phyloP scores from a whole-genome alignment of 108 stramenopile species.

The Skeletonema tropicum region DNA sequence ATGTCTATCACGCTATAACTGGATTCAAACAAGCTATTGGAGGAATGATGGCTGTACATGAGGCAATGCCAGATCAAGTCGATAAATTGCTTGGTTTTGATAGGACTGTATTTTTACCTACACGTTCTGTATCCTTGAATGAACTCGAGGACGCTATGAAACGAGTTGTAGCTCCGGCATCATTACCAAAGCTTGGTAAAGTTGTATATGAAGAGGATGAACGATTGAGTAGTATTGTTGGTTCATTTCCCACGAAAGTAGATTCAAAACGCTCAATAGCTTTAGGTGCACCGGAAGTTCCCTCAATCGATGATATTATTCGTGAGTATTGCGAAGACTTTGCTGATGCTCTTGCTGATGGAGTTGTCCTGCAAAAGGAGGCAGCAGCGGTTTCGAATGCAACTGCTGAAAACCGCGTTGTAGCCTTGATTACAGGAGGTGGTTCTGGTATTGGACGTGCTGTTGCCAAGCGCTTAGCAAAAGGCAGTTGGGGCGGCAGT shows the following conservation, averaged over 20 bases:
- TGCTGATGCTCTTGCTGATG: conserved; percentile 40
- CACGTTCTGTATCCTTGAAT: conserved; percentile 41
- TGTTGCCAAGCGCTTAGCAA: conserved; percentile 54
- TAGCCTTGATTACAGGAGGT: conserved; percentile 76
- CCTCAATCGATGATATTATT: conserved; percentile 46
- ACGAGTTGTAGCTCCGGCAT: conserved; percentile 29
- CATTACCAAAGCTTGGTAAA: conserved; percentile 27
- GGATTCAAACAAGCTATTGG: conserved; percentile 47
- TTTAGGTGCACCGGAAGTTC: conserved; percentile 47
- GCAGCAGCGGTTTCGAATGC: neutral
- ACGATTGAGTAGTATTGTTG: conserved; percentile 40
- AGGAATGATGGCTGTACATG: conserved; percentile 55
- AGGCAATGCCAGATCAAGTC: conserved; percentile 34
- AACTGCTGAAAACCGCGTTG: conserved; percentile 19
- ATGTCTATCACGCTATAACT: conserved; percentile 59
- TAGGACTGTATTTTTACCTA: conserved; percentile 64
- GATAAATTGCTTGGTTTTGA: conserved; percentile 55
- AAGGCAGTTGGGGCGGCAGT: conserved; percentile 47
- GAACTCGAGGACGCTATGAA: conserved; percentile 50
- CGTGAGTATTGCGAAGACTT: conserved; percentile 61
- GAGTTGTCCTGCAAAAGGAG: conserved; percentile 16
- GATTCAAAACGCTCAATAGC: conserved; percentile 46
- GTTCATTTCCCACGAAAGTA: conserved; percentile 58
- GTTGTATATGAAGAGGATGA: conserved; percentile 57
- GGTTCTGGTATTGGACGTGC: conserved; percentile 80